Evolutionary conservation across 1,284 basidiomycete species (phyloP), one percentile per base, ranked within the genome.

Genomic region (Tylopilus sp.): DNA sequence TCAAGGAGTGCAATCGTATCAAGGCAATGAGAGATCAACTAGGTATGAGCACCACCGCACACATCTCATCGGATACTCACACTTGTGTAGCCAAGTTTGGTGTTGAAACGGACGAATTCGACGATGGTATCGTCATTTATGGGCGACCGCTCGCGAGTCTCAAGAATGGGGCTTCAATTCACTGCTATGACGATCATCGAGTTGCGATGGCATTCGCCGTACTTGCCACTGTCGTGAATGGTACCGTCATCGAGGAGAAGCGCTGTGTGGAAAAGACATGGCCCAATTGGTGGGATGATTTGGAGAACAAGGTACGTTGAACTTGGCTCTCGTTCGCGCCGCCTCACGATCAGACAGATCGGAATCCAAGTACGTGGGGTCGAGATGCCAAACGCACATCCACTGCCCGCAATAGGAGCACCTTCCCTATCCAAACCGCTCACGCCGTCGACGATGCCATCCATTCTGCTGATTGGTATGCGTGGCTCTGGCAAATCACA

Each of bases 271-370:
- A 98, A 81, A 99, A 99, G 87, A 99, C 98, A 0, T 99, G 97
- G 97, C 97, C 98, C 4, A 96, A 97, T 77, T 99, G 97, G 95
- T 99, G 97, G 96, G 98, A 99, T 76, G 98, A 99, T 79, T 85
- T 99, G 29, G 89, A 95, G 77, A 95, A 95, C 83, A 97, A 96
- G 88, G 94, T 94, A 57, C 19, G 83, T 68, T 6, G 9, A 29
- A 47, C 22, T 2, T 9, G 22, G 4, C 47, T 24, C 24, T 41
- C 53, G 0, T 49, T 24, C 4, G 6, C 39, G 18, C 0, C 60
- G 13, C 47, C 55, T 53, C 38, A 71, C 47, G 58, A 47, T 67
- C 59, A 52, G 62, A 2, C 73, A 97, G 95, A 95, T 99, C 64
- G 96, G 96, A n/a, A 87, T 99, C 64, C 85, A 89, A 62, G 93